Evolutionary conservation across 2,329 filamentous ascomycete species (phyloP).

Genomic region (Neocatenulostroma microsporum): DNA sequence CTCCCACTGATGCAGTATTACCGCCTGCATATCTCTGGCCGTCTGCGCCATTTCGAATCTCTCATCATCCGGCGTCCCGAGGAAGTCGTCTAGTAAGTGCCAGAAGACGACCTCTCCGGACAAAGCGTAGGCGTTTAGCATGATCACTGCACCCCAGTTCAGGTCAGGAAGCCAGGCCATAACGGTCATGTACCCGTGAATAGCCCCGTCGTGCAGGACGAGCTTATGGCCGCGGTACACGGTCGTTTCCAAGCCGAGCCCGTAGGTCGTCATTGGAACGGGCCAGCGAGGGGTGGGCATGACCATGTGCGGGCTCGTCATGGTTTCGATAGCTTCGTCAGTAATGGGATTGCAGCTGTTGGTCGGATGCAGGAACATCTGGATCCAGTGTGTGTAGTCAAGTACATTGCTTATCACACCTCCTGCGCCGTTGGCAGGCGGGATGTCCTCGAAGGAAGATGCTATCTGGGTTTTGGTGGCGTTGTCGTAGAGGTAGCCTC

Average conservation of each 20-base stretch:
- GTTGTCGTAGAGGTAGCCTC: conserved; percentile 20
- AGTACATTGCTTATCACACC: conserved; percentile 38
- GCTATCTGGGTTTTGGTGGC: conserved; percentile 5
- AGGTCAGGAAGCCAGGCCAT: conserved; percentile 38
- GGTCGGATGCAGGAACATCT: conserved; percentile 37
- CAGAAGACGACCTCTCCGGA: too few species aligned
- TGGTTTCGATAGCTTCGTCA: conserved; percentile 7
- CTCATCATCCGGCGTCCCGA: background rate
- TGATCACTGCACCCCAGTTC: conserved; percentile 34
- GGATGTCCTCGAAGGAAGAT: conserved; percentile 9
- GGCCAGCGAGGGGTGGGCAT: conserved; percentile 5
- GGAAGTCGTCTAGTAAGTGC: conserved; percentile 1
- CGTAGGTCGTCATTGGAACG: conserved; percentile 32
- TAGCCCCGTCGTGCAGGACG: conserved; percentile 38
- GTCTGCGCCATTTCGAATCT: background rate
- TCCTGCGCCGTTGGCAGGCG: conserved; percentile 18
- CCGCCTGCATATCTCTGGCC: background rate
- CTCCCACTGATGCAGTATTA: background rate
- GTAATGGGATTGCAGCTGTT: conserved; percentile 7
- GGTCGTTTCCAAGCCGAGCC: conserved; percentile 34
- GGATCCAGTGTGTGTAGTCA: conserved; percentile 48
- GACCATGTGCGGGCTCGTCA: conserved; percentile 12
- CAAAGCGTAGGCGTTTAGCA: conserved; percentile 21
- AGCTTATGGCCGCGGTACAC: conserved; percentile 39
- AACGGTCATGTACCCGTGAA: conserved; percentile 39